These are phyloP conservation scores for Acacia pycnantha DNA, from an alignment of 331 rosid genomes.

Conservation along the genomic window DNA sequence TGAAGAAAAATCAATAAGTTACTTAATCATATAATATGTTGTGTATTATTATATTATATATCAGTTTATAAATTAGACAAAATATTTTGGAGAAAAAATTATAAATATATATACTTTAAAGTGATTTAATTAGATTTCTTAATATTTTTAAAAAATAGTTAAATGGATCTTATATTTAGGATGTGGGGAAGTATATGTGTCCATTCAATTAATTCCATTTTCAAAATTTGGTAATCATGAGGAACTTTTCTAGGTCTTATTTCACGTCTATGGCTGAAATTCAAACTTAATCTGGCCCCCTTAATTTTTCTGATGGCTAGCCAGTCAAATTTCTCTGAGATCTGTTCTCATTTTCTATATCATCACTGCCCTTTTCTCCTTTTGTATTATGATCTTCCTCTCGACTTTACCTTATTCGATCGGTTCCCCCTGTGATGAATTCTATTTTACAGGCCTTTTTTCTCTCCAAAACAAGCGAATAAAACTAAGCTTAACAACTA, in stretches of 20 bases:
- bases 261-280: background rate
- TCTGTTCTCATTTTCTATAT: background rate
- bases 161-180: too few relatives aligned
- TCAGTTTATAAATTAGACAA: too few relatives aligned
- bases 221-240: background rate
- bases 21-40: too few relatives aligned
- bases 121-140: too few relatives aligned
- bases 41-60: too few relatives aligned
- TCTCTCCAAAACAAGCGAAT: background rate
- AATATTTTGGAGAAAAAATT: too few relatives aligned
- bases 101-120: too few relatives aligned
- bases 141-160: too few relatives aligned
- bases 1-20: too few relatives aligned
- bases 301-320: background rate
- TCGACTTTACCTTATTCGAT: background rate
- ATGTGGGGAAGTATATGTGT: background rate
- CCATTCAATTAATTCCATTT: background rate
- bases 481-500: background rate
- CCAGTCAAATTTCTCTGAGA: background rate
- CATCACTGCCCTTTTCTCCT: background rate
- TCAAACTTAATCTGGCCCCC: background rate
- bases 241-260: background rate
- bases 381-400: background rate
- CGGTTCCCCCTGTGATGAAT: background rate
- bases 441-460: background rate